phyloP scores from a whole-genome alignment of 306 rosid species.

The Quercus gilva region DNA sequence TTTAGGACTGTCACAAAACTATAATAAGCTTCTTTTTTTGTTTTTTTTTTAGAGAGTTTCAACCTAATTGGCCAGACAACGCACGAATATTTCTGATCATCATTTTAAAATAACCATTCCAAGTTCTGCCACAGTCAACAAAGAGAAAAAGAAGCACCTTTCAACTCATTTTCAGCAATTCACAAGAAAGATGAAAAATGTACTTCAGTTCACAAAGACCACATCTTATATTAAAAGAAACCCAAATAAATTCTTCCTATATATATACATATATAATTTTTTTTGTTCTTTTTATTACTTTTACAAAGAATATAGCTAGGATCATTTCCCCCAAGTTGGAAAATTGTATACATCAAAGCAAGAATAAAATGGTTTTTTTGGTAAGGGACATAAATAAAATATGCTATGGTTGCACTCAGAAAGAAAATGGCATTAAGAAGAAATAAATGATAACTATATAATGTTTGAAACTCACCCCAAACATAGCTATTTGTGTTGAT shows the following conservation, averaged over 20 bases:
- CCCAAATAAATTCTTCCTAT: neutral
- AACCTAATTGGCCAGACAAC: neutral
- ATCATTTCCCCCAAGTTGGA: neutral
- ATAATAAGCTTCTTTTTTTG: neutral
- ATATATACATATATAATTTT: neutral
- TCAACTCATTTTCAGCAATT: neutral
- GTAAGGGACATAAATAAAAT: neutral
- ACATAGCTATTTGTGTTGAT: constrained; percentile 78
- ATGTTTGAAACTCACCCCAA: constrained; percentile 44
- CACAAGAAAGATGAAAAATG: neutral
- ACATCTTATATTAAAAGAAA: neutral
- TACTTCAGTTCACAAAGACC: neutral
- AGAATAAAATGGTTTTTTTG: neutral
- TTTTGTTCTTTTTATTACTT: neutral
- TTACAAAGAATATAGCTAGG: neutral
- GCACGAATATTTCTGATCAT: neutral
- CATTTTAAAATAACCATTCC: neutral
- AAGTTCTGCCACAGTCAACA: neutral
- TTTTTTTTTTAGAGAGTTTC: too few species aligned
- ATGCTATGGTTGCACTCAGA: neutral
- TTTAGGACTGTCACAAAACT: neutral
- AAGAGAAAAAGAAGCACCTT: neutral
- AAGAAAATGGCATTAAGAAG: neutral
- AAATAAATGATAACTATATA: neutral
- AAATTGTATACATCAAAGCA: neutral